Evolutionary conservation across 768 basidiomycete genomes (phyloP).

Genomic region (Lactarius indigo): DNA sequence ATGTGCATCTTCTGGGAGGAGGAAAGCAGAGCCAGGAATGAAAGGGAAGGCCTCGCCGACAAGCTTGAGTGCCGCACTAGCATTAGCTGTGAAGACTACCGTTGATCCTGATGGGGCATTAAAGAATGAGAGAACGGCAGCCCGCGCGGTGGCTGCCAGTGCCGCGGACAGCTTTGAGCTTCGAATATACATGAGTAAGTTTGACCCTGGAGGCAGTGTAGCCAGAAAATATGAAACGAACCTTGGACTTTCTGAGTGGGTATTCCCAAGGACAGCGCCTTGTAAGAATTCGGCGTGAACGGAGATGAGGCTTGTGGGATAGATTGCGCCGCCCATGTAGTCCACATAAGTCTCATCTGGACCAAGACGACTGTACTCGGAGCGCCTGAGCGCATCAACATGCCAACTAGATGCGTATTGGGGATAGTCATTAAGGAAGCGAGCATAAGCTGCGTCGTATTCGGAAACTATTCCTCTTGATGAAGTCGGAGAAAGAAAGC

Average conservation of each 20-base stretch:
- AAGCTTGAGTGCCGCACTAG: conserved; percentile 74
- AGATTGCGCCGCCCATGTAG: conserved; percentile 81
- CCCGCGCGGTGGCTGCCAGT: conserved; percentile 65
- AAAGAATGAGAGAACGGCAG: conserved; percentile 73
- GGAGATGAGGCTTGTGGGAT: conserved; percentile 72
- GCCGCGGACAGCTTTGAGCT: conserved; percentile 71
- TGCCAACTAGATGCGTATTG: conserved; percentile 71
- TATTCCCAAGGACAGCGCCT: conserved; percentile 69
- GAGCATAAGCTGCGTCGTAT: conserved; percentile 18
- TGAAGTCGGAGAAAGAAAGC: conserved; percentile 10
- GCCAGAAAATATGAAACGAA: conserved; percentile 29
- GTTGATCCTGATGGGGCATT: conserved; percentile 71
- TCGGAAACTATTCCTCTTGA: conserved; percentile 1
- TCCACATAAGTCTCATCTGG: conserved; percentile 76
- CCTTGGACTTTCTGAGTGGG: conserved; percentile 82
- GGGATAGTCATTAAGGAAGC: conserved; percentile 32
- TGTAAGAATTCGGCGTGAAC: conserved; percentile 69
- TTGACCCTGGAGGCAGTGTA: not conserved
- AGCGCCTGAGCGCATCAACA: conserved; percentile 61
- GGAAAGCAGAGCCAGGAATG: conserved; percentile 48
- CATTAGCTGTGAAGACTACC: conserved; percentile 79
- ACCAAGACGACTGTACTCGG: conserved; percentile 46
- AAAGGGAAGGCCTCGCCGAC: conserved; percentile 82
- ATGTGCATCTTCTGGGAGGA: conserved; percentile 76
- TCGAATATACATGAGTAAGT: conserved; percentile 1